Base-by-base conservation (phyloP, 495 filamentous ascomycete genomes). In the Aspergillus egyptiacus region DNA sequence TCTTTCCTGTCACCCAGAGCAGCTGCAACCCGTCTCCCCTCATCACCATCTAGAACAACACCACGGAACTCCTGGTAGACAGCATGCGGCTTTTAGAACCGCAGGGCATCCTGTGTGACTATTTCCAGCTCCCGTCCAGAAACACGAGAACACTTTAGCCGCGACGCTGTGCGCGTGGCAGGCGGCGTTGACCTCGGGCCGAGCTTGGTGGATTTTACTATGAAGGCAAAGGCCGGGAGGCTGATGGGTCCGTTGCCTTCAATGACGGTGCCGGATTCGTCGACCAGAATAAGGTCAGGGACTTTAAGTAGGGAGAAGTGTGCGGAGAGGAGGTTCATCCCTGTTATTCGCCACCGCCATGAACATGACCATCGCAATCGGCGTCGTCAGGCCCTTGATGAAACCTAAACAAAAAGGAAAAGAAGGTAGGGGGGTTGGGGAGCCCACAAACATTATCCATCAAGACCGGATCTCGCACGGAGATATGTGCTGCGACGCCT, bases 401-500 rank as follows among this genome's bases (percentile, higher is more conserved):
- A n/a, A n/a, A n/a, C n/a, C n/a, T n/a, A n/a, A n/a, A n/a, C n/a
- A n/a, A n/a, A n/a, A n/a, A n/a, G n/a, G n/a, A 13, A 19, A 11
- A 28, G 10, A 23, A 6, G 15, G 19, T 1, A 32, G 25, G 8
- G 13, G 15, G 6, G 15, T 19, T 1, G 22, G 25, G 8, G 13
- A 6, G 28, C 43, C 17, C 36, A 53, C 50, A 53, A 13, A 53
- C 47, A 42, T 74, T 65, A 13, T 63, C 64, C 32, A 60, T 53
- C 15, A 53, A n/a, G 70, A 78, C 75, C 75, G 81, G 79, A 60
- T 83, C 80, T 8, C 80, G 71, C 11, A 85, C 77, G 3, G 72
- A 77, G 54, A 87, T 85, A 60, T 85, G 82, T 0, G 82, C 81
- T 3, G 72, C 70, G 56, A 82, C 76, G 22, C 83, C 81, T 62